phyloP scores from a whole-genome alignment of 2,329 filamentous ascomycete genomes.

The Botrytis tulipae region DNA sequence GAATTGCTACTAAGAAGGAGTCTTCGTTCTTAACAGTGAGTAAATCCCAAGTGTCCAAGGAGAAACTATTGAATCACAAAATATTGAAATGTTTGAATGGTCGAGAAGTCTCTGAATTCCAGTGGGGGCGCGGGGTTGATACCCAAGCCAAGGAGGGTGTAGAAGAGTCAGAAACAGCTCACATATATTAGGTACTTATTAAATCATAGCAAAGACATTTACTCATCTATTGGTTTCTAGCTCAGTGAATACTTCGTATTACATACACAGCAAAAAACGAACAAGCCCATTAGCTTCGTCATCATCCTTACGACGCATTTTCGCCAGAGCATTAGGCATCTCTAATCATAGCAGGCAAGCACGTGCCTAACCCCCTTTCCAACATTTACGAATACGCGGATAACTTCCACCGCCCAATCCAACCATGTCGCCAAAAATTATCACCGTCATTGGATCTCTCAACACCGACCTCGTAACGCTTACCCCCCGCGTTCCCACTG shows the following conservation, averaged over 20 bases:
- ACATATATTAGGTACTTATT: background rate
- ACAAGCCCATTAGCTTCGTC: conserved; percentile 7
- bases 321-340: conserved; percentile 16
- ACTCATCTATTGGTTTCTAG: conserved; percentile 2
- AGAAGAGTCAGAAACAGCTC: conserved; percentile 1
- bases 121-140: conserved; percentile 10
- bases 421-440: conserved; percentile 42
- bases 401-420: background rate
- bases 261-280: background rate
- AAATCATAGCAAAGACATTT: background rate
- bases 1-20: no score
- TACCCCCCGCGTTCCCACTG: conserved; percentile 76
- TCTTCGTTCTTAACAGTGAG: background rate
- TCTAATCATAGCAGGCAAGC: conserved; percentile 1
- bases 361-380: conserved; percentile 17
- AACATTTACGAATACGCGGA: conserved; percentile 7
- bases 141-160: conserved; percentile 6
- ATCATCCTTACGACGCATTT: conserved; percentile 18
- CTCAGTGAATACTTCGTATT: background rate
- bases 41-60: background rate
- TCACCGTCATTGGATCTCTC: conserved; percentile 86
- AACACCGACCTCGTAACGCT: conserved; percentile 92
- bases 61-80: background rate
- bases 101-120: conserved; percentile 5
- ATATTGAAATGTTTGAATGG: background rate